Evolutionary conservation across 768 basidiomycete genomes (phyloP).

Genomic region (Termitomyces sp.): DNA sequence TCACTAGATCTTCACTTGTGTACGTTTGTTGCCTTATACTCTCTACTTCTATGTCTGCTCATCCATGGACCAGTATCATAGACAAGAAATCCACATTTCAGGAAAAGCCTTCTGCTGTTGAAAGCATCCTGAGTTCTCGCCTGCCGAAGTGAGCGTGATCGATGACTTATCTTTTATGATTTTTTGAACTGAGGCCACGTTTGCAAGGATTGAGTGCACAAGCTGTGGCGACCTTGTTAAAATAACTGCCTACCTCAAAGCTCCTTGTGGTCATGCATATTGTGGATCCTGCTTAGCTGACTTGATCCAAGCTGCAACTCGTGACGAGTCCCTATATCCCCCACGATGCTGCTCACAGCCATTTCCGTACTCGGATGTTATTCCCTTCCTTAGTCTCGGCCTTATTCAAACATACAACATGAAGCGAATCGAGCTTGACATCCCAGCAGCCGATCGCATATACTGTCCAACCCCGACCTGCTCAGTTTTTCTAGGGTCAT

Average conservation of each 20-base stretch:
- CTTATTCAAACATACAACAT: conserved; percentile 5
- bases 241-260: conserved; percentile 13
- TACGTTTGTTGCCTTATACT: not conserved
- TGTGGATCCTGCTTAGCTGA: conserved; percentile 30
- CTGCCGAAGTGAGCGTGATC: not conserved
- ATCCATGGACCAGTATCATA: not conserved
- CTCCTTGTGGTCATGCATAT: conserved; percentile 36
- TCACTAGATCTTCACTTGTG: not conserved
- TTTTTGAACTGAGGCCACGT: not conserved
- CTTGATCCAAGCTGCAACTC: conserved; percentile 31
- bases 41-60: not conserved
- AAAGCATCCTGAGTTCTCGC: not conserved
- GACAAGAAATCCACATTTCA: not conserved
- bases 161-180: not conserved
- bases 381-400: conserved; percentile 3
- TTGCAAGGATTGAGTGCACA: conserved; percentile 13
- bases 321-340: conserved; percentile 40
- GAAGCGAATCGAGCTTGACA: conserved; percentile 16
- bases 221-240: conserved; percentile 14
- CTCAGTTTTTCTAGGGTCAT: conserved; percentile 39
- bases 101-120: not conserved
- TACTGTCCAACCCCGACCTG: conserved; percentile 34
- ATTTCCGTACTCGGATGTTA: conserved; percentile 21
- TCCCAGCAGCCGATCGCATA: conserved; percentile 14
- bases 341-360: conserved; percentile 35